A percentile compares a stretch with the other conserved stretches of the same genome.
phyloP scores from a whole-genome alignment of 2,329 filamentous ascomycete genomes.

The Ophiostoma sp. region DNA sequence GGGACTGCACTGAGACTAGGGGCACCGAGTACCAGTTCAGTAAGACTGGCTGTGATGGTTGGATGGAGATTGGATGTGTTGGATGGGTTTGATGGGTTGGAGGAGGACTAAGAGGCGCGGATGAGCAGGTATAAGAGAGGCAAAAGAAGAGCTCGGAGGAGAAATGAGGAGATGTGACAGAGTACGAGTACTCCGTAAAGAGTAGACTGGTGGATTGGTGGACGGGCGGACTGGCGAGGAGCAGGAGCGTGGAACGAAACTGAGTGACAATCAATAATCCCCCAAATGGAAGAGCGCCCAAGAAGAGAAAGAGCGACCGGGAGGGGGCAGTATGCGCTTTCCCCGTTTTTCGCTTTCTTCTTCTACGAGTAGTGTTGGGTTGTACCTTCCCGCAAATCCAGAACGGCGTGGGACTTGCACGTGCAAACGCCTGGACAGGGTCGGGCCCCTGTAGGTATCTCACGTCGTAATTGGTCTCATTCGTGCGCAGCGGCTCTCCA shows the following conservation, averaged over 20 bases:
- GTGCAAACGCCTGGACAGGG: slow-evolving; percentile 17
- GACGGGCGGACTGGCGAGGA: neutral
- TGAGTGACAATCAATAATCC: slow-evolving; percentile 7
- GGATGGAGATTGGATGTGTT: neutral
- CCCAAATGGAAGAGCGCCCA: slow-evolving; percentile 4
- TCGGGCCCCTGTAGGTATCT: slow-evolving; percentile 7
- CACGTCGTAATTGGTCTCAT: neutral
- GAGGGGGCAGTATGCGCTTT: neutral
- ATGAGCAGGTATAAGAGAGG: neutral
- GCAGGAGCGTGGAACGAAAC: slow-evolving; percentile 5
- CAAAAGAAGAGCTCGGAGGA: neutral
- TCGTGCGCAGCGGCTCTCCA: neutral
- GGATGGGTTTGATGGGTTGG: neutral
- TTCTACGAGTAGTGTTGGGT: neutral
- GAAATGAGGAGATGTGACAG: slow-evolving; percentile 5
- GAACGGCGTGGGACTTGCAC: slow-evolving; percentile 16
- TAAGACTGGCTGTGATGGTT: neutral
- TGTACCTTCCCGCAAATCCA: slow-evolving; percentile 9
- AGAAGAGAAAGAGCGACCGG: slow-evolving; percentile 13
- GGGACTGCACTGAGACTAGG: neutral
- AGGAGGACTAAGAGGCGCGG: neutral
- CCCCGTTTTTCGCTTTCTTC: slow-evolving; percentile 1
- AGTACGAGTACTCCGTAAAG: neutral
- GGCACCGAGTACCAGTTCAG: neutral
- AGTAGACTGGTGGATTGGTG: too few species aligned